Evolutionary conservation across 2,329 filamentous ascomycete species (phyloP).

Genomic region (Penicillium brevicompactum): DNA sequence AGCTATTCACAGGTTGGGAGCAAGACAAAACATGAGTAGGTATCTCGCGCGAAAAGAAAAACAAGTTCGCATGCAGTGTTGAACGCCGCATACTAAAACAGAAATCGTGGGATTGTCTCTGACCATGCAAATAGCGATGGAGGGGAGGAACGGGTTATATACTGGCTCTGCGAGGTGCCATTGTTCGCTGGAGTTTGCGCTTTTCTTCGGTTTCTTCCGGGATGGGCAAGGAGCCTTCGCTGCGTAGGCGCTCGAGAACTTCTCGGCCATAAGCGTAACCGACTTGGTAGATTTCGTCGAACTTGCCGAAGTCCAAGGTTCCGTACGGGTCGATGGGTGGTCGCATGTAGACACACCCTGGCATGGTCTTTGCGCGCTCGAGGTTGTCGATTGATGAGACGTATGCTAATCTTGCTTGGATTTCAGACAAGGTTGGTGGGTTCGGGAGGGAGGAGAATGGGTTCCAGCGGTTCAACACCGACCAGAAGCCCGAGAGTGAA

Average conservation of each 20-base stretch:
- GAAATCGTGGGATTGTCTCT: neutral
- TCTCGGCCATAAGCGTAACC: slow-evolving; percentile 85
- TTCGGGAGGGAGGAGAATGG: slow-evolving; percentile 87
- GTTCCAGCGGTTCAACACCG: slow-evolving; percentile 94
- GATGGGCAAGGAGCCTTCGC: slow-evolving; percentile 73
- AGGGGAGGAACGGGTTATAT: slow-evolving; percentile 46
- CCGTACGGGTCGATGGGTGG: slow-evolving; percentile 92
- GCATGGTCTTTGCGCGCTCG: slow-evolving; percentile 86
- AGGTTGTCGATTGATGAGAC: slow-evolving; percentile 93
- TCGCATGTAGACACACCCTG: slow-evolving; percentile 93
- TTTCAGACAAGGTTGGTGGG: slow-evolving; percentile 91
- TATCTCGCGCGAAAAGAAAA: slow-evolving; percentile 6
- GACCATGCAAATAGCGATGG: neutral
- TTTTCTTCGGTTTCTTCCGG: slow-evolving; percentile 75
- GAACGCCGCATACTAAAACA: neutral
- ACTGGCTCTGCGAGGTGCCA: slow-evolving; percentile 77
- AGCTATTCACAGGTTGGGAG: neutral
- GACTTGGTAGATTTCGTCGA: slow-evolving; percentile 92
- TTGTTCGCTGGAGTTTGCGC: slow-evolving; percentile 73
- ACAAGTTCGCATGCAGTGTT: neutral
- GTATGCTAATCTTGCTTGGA: slow-evolving; percentile 91
- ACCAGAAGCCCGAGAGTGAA: slow-evolving; percentile 92
- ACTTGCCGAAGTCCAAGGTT: slow-evolving; percentile 94
- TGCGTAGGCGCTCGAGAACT: slow-evolving; percentile 74
- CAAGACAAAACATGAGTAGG: neutral